Base-by-base conservation (phyloP, 164 flowering plant genomes). In the Aristolochia fimbriata region DNA sequence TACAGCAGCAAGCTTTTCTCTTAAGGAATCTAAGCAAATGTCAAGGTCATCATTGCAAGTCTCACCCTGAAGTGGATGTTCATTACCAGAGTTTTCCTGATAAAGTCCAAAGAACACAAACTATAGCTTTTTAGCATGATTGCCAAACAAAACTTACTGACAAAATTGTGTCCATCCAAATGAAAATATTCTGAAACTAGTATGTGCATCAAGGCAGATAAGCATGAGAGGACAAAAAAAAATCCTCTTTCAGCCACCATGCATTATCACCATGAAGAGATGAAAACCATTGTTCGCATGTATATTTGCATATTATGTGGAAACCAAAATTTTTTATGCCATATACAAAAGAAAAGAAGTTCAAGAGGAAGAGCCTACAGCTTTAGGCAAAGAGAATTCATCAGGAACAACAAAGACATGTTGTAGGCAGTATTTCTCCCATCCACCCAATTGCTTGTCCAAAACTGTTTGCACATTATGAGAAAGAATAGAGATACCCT, bases 381-480 rank as follows among this genome's bases (percentile, higher is more conserved):
- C 52, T 64, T 76, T 63, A 30, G 81, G 84, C 55, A 86, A 60
- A 2, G 77, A 66, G 65, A 92, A 82, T 45, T 88, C 85, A 62
- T 80, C 71, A 17, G 96, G 94, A 64, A 89, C 90, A 57, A 61
- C 59, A 70, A 92, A 92, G 75, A 83, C 79, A 69, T 81, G 82
- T 3, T 57, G 72, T 33, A 85, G 76, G 64, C 91, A 84, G 33
- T 89, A 86, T 61, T 78, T 73, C 72, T 89, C 91, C 98, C 97
- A 92, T 83, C 76, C 72, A 57, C 47, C 75, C 71, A 92, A 55
- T 23, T 78, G 73, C 68, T 76, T 78, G 60, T 83, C 81, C 76
- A 89, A 58, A 30, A 55, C 75, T 46, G 71, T 73, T 66, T 86
- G 83, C 56, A 85, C 59, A 73, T 64, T 65, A 55, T 69, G 47